Evolutionary conservation across 139 green algal species (phyloP), one percentile per base, ranked within the genome.

Genomic region (Chlamydomonas incerta): DNA sequence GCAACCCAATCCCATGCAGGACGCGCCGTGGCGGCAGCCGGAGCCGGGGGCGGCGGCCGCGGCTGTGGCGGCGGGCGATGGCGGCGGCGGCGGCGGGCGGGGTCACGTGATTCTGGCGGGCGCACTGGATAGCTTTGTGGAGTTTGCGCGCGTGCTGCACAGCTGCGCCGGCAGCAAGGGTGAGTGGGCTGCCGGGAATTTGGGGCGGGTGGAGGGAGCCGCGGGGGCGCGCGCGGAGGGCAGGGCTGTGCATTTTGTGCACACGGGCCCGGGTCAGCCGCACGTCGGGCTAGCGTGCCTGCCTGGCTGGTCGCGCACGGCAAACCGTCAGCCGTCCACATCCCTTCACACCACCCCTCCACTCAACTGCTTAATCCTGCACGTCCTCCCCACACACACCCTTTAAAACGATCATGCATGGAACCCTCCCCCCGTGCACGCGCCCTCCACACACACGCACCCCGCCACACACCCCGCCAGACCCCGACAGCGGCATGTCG

Each of bases 71-170:
- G 41, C 8, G 5, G 41, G 8, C 41, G 41, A 8, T 8, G 41
- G 41, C 41, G 41, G 35, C 60, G 47, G 33, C 60, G 34, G 37
- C 55, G 71, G 75, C 31, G 70, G 89, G 28, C 37, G 46, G 3
- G 85, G 81, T 65, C 88, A 92, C 65, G 29, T 92, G 75, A 90
- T 92, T 65, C 29, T 92, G 34, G 72, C 81, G 14, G 88, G 88
- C 28, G 87, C 80, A 21, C 21, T 66, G 1, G 70, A 80, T 33
- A 80, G 63, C 34, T 90, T 90, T 29, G 68, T 87, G 62, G 85
- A 83, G 23, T 92, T 92, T 77, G 88, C 88, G 0, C 62, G 82
- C 26, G 81, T 88, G 82, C 81, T 92, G 69, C 75, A 84, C 57
- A 62, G 81, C 69, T 74, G 76, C 70, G 50, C 34, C 41, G 57